These are phyloP conservation scores for Tricholomella constricta DNA, from an alignment of 768 basidiomycete genomes.

Conservation along the genomic window DNA sequence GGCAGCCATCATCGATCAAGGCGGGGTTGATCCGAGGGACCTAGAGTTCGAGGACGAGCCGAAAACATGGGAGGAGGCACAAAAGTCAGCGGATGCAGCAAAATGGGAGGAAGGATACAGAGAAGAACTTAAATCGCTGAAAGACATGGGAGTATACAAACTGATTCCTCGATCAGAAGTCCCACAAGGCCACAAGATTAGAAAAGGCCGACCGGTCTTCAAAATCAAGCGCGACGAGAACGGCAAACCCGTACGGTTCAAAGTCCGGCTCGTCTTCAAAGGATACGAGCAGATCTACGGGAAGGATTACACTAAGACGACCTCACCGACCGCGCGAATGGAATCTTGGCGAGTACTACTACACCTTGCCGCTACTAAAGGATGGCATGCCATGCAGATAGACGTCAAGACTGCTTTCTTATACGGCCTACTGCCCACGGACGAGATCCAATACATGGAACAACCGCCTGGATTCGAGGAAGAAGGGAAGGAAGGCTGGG, in stretches of 20 bases:
- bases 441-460: too few relatives aligned
- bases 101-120: too few relatives aligned
- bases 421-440: too few relatives aligned
- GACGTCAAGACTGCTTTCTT: too few relatives aligned
- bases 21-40: conserved; percentile 5
- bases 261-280: conserved; percentile 36
- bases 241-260: conserved; percentile 31
- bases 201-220: conserved; percentile 16
- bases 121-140: too few relatives aligned
- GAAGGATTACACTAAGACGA: conserved; percentile 43
- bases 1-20: not conserved
- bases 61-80: too few relatives aligned
- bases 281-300: conserved; percentile 45
- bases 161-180: conserved; percentile 12
- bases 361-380: conserved; percentile 32
- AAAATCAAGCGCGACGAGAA: too few relatives aligned
- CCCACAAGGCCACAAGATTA: conserved; percentile 25
- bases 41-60: conserved; percentile 8
- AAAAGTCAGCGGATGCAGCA: too few relatives aligned
- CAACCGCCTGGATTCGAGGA: conserved; percentile 34
- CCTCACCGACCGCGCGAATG: too few relatives aligned
- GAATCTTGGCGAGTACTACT: too few relatives aligned
- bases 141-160: too few relatives aligned
- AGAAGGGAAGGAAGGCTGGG: too few relatives aligned
- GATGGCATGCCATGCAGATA: conserved; percentile 40